Evolutionary conservation across 495 filamentous ascomycete species (phyloP).

Genomic region (Tuber indicum): DNA sequence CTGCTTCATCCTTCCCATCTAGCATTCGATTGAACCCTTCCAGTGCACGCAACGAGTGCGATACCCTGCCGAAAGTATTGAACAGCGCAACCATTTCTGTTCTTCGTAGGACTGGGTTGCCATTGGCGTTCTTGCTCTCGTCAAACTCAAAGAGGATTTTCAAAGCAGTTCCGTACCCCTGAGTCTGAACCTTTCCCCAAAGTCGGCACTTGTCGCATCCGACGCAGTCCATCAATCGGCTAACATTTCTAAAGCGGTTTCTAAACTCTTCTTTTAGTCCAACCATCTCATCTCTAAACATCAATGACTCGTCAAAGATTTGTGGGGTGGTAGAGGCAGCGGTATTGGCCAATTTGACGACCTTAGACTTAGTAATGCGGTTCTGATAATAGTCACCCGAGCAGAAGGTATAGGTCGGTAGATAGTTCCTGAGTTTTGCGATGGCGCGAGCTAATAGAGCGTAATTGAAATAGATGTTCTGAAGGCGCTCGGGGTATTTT

Average conservation of each 20-base stretch:
- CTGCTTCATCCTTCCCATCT: constrained; percentile 54
- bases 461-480: constrained; percentile 99
- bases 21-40: constrained; percentile 57
- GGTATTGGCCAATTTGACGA: constrained; percentile 61
- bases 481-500: constrained; percentile 78
- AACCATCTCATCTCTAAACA: constrained; percentile 76
- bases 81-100: constrained; percentile 91
- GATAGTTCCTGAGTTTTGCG: constrained; percentile 79
- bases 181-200: constrained; percentile 97
- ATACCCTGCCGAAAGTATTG: constrained; percentile 85
- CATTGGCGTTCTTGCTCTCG: constrained; percentile 60
- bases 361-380: constrained; percentile 65
- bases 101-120: constrained; percentile 69
- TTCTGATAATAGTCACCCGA: constrained; percentile 77
- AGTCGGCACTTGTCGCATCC: constrained; percentile 97
- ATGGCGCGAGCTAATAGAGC: constrained; percentile 84
- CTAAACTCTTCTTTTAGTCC: constrained; percentile 93
- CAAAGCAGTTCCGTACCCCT: constrained; percentile 87
- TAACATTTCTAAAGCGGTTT: constrained; percentile 93
- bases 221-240: constrained; percentile 95
- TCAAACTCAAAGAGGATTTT: constrained; percentile 97
- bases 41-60: constrained; percentile 67
- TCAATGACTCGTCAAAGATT: constrained; percentile 89
- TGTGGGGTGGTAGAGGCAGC: constrained; percentile 59
- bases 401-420: constrained; percentile 84